Conservation (phyloP, 2,329 filamentous ascomycete genomes). For the Zelopaecilomyces penicillatus region DNA sequence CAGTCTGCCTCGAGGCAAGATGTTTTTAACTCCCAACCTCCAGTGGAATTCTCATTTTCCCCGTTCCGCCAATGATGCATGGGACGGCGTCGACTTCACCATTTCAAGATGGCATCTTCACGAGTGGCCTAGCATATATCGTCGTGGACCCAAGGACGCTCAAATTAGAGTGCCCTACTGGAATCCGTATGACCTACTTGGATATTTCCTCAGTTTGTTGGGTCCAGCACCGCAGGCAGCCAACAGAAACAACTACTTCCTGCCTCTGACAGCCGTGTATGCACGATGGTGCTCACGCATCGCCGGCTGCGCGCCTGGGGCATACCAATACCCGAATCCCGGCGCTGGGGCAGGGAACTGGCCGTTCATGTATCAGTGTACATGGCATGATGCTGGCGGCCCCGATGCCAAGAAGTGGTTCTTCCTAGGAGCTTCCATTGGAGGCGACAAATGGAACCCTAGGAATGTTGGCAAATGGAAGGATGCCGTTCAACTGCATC, state of each 20-base stretch:
- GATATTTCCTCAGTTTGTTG: constrained; percentile 5
- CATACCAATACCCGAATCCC: background rate
- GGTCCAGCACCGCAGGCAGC: constrained; percentile 5
- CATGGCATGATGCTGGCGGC: background rate
- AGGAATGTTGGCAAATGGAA: background rate
- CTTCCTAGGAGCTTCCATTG: constrained; percentile 4
- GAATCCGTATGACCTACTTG: constrained; percentile 7
- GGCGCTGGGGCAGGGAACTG: constrained; percentile 1
- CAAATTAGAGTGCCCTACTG: background rate
- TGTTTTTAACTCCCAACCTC: too few species aligned
- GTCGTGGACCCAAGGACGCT: background rate
- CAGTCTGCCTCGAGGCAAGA: too few species aligned
- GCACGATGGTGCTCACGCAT: constrained; percentile 2
- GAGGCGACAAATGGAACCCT: constrained; percentile 1
- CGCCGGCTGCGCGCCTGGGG: background rate
- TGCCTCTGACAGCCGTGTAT: constrained; percentile 6
- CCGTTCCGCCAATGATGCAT: too few species aligned
- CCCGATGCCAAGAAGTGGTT: background rate
- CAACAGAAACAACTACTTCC: constrained; percentile 4
- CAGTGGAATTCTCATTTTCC: too few species aligned
- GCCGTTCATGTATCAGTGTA: constrained; percentile 8
- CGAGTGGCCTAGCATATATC: background rate
- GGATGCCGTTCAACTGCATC: background rate
- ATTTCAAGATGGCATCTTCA: too few species aligned
- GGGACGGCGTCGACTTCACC: too few species aligned